These are phyloP conservation scores for Microsporum ferrugineum DNA, from an alignment of 2,329 filamentous ascomycete genomes.

Conservation along the genomic window DNA sequence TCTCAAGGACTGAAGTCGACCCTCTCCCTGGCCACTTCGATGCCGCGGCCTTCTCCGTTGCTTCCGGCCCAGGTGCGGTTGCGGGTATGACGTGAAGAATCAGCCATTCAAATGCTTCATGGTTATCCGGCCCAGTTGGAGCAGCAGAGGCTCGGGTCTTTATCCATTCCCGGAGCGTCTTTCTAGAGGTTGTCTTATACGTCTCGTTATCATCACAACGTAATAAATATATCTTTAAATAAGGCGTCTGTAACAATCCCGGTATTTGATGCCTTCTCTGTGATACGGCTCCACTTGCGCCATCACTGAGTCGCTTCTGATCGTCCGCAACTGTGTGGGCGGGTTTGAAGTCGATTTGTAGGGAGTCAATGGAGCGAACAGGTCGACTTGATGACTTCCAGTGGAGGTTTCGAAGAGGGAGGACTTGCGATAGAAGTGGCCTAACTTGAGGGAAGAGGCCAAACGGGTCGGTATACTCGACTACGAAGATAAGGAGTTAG, in stretches of 20 bases:
- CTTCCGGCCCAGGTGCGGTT: conserved; percentile 63
- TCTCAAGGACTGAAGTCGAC: conserved; percentile 75
- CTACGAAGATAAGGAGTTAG: conserved; percentile 35
- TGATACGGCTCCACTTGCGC: conserved; percentile 25
- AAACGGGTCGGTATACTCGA: conserved; percentile 93
- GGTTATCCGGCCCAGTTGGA: conserved; percentile 66
- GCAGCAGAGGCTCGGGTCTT: conserved; percentile 55
- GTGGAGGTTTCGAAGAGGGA: conserved; percentile 83
- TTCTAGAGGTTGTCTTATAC: conserved; percentile 70
- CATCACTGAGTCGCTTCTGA: conserved; percentile 28
- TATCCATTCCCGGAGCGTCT: conserved; percentile 81
- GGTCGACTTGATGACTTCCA: conserved; percentile 94
- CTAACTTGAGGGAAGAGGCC: conserved; percentile 74
- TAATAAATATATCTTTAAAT: conserved; percentile 79
- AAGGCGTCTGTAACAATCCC: conserved; percentile 81
- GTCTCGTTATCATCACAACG: conserved; percentile 91
- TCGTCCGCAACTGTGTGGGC: conserved; percentile 37
- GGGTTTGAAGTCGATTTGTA: conserved; percentile 79
- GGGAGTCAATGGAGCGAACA: conserved; percentile 80
- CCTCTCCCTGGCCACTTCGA: conserved; percentile 68
- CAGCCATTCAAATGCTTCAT: conserved; percentile 93
- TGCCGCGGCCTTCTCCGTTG: conserved; percentile 53
- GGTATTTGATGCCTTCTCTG: conserved; percentile 83
- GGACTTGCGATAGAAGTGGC: conserved; percentile 61
- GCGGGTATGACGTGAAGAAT: conserved; percentile 90